Base-by-base conservation (phyloP, 257 asterid genomes). In the Anisodus acutangulus region DNA sequence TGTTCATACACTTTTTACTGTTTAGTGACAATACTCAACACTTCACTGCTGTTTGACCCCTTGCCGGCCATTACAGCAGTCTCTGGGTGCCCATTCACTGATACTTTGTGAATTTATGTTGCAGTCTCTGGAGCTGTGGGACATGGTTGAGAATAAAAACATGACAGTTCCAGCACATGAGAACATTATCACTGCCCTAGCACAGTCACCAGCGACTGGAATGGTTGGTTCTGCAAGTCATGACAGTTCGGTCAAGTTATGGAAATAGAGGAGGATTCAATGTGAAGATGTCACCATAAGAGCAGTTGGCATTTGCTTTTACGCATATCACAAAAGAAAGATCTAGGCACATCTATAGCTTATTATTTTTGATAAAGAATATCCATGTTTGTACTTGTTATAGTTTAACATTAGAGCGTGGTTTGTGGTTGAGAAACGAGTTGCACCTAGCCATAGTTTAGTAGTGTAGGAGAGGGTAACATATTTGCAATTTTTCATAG, bases 211-310 rank as follows among this genome's bases (percentile, higher is more conserved):
- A 26, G 89, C 87, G 16, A 92, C 97, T 0, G 98, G 98, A 84
- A 91, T 89, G 98, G 98, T 96, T 19, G 98, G 98, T 8, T 94
- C 98, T 31, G 99, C 97, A 58, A 94, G 99, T 90, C 99, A 96
- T 22, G 98, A 96, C 89, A 93, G 95, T 76, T 92, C 97, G 0
- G 93, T 96, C 45, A 96, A 96, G 94, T 85, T 94, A 63, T 96
- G 99, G 99, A 96, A 96, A 91, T 95, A 87, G 91, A 78, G 81
- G 62, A 16, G 54, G 9, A 51, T 47, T 19, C 11, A 6, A 37
- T 41, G 15, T 55, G 60, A 62, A 70, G 68, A 35, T 62, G n/a
- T 51, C 82, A 51, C 26, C 53, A 8, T 16, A 69, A 41, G 80
- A 69, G 4, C 26, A 16, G 13, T 69, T 69, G 31, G 13, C 78